Base-by-base conservation (phyloP, 352 stramenopile genomes). In the Phytopythium sindhum region DNA sequence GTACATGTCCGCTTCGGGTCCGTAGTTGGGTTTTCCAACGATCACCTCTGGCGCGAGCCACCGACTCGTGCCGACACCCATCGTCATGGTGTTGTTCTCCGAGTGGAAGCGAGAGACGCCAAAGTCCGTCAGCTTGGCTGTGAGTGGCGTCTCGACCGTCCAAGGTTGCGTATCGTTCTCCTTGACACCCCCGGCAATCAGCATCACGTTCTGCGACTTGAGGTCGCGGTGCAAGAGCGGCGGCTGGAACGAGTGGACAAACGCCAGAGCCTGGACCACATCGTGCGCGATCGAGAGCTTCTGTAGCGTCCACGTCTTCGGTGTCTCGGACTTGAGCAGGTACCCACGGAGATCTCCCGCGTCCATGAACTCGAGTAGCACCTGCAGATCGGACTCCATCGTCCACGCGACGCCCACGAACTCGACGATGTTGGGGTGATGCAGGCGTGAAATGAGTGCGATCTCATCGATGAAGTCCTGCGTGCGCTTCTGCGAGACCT, bases 351-450 rank as follows among this genome's bases (percentile, higher is more conserved):
- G 57, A 51, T 88, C 78, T 23, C 73, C 74, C 53, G 78, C 74
- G 29, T 70, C 67, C 78, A 88, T 88, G 39, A 76, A 88, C 63
- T 88, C 78, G 0, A 75, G 76, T 41, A 88, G 68, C 37, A 79
- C 72, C 57, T 73, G 74, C 61, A 88, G n/a, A 55, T 88, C 77
- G 35, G 77, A 65, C 48, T 68, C 78, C 26, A 72, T 64, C 5
- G 72, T 84, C 71, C 78, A 84, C 26, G 78, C 77, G 31, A 81
- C 72, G 19, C 75, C 78, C 19, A 85, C 65, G 56, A 85, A 81
- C 15, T 65, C 61, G 39, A 85, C 76, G 56, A 88, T 88, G 54
- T 80, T 81, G 11, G 76, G 70, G 58, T 88, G 78, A 14, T 80
- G 73, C 23, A 85, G 65, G 26, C 72, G 50, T 11, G 78, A 72